These are phyloP conservation scores for Boeremia exigua DNA, from an alignment of 2,329 filamentous ascomycete species.

Conservation along the genomic window DNA sequence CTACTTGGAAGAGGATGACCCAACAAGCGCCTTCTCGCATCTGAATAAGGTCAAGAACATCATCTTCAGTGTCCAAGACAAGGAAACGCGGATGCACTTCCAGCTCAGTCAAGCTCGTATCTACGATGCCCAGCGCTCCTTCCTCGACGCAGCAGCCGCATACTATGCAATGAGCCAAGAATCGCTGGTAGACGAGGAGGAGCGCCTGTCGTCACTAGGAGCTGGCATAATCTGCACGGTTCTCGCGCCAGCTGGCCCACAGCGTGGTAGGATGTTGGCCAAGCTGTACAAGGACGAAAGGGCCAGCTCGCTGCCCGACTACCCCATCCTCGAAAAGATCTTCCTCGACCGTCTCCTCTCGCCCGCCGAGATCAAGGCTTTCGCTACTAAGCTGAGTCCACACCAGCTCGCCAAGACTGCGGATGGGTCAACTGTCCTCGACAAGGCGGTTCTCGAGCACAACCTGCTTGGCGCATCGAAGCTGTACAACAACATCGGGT, in stretches of 20 bases:
- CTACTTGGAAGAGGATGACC: slow-evolving; percentile 93
- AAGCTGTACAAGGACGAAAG: slow-evolving; percentile 94
- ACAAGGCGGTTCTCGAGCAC: slow-evolving; percentile 93
- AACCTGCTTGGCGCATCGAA: slow-evolving; percentile 85
- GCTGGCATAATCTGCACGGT: slow-evolving; percentile 93
- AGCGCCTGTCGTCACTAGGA: slow-evolving; percentile 81
- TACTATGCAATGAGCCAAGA: slow-evolving; percentile 89
- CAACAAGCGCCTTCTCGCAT: slow-evolving; percentile 81
- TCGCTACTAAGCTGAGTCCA: slow-evolving; percentile 77
- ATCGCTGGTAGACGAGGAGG: slow-evolving; percentile 79
- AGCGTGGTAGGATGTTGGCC: slow-evolving; percentile 78
- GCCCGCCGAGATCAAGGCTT: slow-evolving; percentile 82
- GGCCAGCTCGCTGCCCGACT: slow-evolving; percentile 75
- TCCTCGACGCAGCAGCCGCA: slow-evolving; percentile 83
- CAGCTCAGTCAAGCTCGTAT: slow-evolving; percentile 91
- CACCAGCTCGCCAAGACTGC: slow-evolving; percentile 91
- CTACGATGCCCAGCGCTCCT: slow-evolving; percentile 86
- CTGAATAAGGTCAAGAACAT: slow-evolving; percentile 96
- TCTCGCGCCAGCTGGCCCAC: slow-evolving; percentile 86
- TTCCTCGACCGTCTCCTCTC: slow-evolving; percentile 86
- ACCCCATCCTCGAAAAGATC: slow-evolving; percentile 94
- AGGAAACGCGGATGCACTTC: slow-evolving; percentile 81
- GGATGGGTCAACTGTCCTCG: slow-evolving; percentile 90
- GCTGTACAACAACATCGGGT: slow-evolving; percentile 58
- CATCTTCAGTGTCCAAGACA: slow-evolving; percentile 77